Evolutionary conservation across 306 rosid genomes (phyloP).

Genomic region (Cucurbita pepo): DNA sequence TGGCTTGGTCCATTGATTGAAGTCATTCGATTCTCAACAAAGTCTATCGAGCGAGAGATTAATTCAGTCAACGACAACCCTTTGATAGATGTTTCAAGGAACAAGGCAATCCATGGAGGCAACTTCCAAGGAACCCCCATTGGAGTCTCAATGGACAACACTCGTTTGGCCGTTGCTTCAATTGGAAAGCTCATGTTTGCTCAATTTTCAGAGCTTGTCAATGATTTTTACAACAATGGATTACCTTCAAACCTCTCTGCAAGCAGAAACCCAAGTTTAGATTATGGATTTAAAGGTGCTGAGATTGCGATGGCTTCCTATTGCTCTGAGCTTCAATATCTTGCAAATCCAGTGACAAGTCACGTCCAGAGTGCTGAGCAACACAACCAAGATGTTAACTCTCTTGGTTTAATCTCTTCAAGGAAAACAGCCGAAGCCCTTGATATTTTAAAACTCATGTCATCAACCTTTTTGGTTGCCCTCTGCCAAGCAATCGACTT

Average conservation of each 20-base stretch:
- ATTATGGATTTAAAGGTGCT: slow-evolving; percentile 80
- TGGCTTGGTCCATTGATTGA: slow-evolving; percentile 89
- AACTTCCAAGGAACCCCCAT: slow-evolving; percentile 92
- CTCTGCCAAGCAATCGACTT: slow-evolving; percentile 82
- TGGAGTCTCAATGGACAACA: slow-evolving; percentile 91
- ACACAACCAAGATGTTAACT: slow-evolving; percentile 87
- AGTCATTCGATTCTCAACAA: slow-evolving; percentile 15
- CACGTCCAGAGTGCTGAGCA: slow-evolving; percentile 92
- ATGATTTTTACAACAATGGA: slow-evolving; percentile 20
- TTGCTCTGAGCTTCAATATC: slow-evolving; percentile 70
- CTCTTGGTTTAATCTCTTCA: slow-evolving; percentile 68
- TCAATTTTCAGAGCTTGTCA: too few species aligned
- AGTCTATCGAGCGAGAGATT: too few species aligned
- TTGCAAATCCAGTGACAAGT: slow-evolving; percentile 74
- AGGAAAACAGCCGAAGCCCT: slow-evolving; percentile 61
- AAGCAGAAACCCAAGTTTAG: slow-evolving; percentile 70
- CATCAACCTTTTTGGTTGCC: slow-evolving; percentile 12
- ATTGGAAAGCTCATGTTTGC: slow-evolving; percentile 50
- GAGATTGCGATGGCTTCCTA: slow-evolving; percentile 92
- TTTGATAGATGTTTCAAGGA: slow-evolving; percentile 85
- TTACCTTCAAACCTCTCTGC: slow-evolving; percentile 72
- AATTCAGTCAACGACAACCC: too few species aligned
- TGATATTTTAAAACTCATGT: slow-evolving; percentile 55
- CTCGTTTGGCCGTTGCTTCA: slow-evolving; percentile 70
- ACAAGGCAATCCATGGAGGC: slow-evolving; percentile 82